These are phyloP conservation scores for Skeletonema potamos DNA, from an alignment of 108 stramenopile genomes.

Conservation along the genomic window DNA sequence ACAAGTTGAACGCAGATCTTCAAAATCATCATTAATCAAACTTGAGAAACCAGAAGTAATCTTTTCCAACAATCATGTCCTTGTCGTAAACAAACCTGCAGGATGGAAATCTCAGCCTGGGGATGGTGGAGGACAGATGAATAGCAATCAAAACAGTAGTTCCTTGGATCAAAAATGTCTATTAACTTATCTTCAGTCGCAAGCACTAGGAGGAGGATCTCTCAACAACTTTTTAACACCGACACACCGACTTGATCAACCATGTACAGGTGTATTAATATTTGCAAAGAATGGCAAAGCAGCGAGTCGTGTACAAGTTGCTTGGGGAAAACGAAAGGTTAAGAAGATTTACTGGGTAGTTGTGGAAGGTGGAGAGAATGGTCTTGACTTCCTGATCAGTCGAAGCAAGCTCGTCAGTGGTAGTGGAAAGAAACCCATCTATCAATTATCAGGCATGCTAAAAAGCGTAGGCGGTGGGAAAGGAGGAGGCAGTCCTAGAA, in stretches of 20 bases:
- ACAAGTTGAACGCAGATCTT: background rate
- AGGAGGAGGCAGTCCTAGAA: slow-evolving; percentile 3
- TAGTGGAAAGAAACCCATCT: slow-evolving; percentile 18
- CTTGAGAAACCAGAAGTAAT: slow-evolving; percentile 48
- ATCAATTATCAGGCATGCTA: slow-evolving; percentile 38
- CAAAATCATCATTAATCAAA: background rate
- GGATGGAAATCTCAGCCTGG: slow-evolving; percentile 85
- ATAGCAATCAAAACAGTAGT: slow-evolving; percentile 5
- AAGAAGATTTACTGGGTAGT: slow-evolving; percentile 61
- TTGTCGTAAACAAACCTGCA: slow-evolving; percentile 84
- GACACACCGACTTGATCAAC: slow-evolving; percentile 85
- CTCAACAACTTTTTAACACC: slow-evolving; percentile 69
- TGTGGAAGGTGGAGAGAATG: slow-evolving; percentile 41
- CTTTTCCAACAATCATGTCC: slow-evolving; percentile 78
- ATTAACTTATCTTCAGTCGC: slow-evolving; percentile 54
- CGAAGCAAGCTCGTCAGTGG: background rate
- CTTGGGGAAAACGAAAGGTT: slow-evolving; percentile 63
- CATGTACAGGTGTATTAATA: slow-evolving; percentile 77
- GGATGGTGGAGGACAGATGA: slow-evolving; percentile 16
- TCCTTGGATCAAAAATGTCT: slow-evolving; percentile 58
- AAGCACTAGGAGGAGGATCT: slow-evolving; percentile 69
- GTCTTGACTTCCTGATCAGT: slow-evolving; percentile 30
- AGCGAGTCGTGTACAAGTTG: slow-evolving; percentile 67
- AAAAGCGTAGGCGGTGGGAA: slow-evolving; percentile 3
- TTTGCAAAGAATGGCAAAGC: slow-evolving; percentile 81